Percentiles rank a stretch among this genome's conserved stretches.
Conservation (phyloP, 2,329 filamentous ascomycete species). For the Tolypocladium nubicola region DNA sequence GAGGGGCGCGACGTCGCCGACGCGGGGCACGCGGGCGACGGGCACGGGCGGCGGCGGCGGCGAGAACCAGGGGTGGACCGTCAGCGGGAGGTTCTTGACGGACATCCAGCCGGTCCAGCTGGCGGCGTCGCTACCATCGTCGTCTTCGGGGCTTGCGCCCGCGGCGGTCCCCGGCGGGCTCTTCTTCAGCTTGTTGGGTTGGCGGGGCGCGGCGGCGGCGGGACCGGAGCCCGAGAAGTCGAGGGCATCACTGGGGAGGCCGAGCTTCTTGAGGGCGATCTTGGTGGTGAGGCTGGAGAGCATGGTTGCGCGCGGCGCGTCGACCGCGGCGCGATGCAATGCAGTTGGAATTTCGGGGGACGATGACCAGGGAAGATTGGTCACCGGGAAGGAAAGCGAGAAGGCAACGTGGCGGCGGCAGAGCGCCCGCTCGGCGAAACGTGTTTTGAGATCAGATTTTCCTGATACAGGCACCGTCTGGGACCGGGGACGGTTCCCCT, state of each 20-base stretch:
- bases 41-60: conserved; percentile 39
- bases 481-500: not conserved
- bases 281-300: conserved; percentile 46
- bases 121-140: conserved; percentile 14
- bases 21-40: conserved; percentile 31
- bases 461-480: not conserved
- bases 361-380: not conserved
- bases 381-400: not conserved
- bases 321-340: not conserved
- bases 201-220: conserved; percentile 11
- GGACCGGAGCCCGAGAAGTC: conserved; percentile 20
- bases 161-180: conserved; percentile 14
- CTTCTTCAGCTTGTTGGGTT: conserved; percentile 19
- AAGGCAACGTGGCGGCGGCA: not conserved
- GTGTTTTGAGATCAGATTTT: not conserved
- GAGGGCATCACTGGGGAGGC: conserved; percentile 40
- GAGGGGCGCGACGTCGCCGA: conserved; percentile 36
- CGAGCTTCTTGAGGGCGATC: conserved; percentile 46
- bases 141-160: conserved; percentile 7
- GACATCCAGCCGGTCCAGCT: conserved; percentile 38
- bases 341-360: not conserved
- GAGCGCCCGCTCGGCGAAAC: not conserved
- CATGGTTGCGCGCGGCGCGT: conserved; percentile 25
- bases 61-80: conserved; percentile 42
- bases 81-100: conserved; percentile 37